Base-by-base conservation (phyloP, 2,329 filamentous ascomycete species). In the Dactylellina sp. region DNA sequence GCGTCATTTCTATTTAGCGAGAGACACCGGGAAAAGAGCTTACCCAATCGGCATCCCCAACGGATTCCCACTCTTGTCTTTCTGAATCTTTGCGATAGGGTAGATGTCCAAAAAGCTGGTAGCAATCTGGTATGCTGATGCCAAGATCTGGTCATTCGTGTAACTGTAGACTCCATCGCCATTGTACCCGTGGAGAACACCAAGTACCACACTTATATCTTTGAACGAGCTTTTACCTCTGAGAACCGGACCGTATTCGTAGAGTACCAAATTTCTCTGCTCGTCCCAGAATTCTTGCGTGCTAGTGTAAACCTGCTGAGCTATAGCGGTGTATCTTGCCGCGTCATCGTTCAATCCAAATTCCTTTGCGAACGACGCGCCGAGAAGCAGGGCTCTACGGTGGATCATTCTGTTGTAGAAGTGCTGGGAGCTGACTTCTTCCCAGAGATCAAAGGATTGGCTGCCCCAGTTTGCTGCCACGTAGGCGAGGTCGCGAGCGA, bases 331-430 rank as follows among this genome's bases (percentile, higher is more conserved):
- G 14, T 55, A 72, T 35, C 49, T 52, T 2, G 61, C 24, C 40
- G 68, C 68, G 52, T 64, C 60, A 55, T 28, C 37, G n/a, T 47
- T 56, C 22, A 64, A 61, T 12, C 88, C 88, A 4, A 94, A 84
- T 24, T 84, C 82, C 16, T 81, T 81, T 2, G 91, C 91, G 14
- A 95, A 84, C 2, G 84, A 83, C 61, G 84, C 86, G 5, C 92
- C 91, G 81, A 81, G 78, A 0, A 84, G 81, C 68, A 85, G 79
- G 78, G 88, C 85, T 77, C 91, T 87, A 79, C 94, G 88, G 75
- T 91, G 87, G 47, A 86, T 85, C 2, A 88, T 86, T 35, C 88
- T 82, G 0, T 91, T 94, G 81, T 95, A 96, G 83, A 93, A 95
- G 0, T 90, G 93, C 40, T 87, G 89, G 42, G 91, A 90, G 22